Evolutionary conservation across 495 filamentous ascomycete species (phyloP).

Genomic region (Penicillium macrosclerotiorum): DNA sequence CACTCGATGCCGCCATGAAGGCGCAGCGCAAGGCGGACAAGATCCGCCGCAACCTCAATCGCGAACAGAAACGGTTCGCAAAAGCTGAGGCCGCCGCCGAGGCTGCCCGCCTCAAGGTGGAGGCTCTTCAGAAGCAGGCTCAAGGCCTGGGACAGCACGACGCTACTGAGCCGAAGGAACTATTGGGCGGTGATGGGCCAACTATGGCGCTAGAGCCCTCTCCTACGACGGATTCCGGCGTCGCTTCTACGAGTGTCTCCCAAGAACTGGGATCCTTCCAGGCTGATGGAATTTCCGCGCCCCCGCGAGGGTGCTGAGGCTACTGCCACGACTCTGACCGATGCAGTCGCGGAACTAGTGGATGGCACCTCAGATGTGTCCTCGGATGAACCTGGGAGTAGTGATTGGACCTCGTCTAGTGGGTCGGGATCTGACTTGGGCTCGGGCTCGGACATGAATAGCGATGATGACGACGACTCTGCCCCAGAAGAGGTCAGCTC

Average conservation of each 20-base stretch:
- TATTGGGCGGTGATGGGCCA: too few species aligned
- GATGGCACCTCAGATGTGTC: background rate
- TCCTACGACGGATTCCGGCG: too few species aligned
- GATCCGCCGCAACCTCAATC: constrained; percentile 43
- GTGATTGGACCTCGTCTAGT: constrained; percentile 39
- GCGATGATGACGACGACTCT: constrained; percentile 35
- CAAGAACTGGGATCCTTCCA: too few species aligned
- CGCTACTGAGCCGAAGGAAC: constrained; percentile 1
- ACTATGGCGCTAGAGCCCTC: too few species aligned
- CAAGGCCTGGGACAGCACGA: constrained; percentile 10
- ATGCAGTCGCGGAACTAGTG: background rate
- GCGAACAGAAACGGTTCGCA: constrained; percentile 47
- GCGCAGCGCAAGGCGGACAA: constrained; percentile 52
- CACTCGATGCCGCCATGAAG: constrained; percentile 35
- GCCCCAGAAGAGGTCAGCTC: constrained; percentile 43
- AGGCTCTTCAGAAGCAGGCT: constrained; percentile 30
- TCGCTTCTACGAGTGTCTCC: too few species aligned
- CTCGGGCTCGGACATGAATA: constrained; percentile 25
- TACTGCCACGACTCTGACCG: background rate
- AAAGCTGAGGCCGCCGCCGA: constrained; percentile 50
- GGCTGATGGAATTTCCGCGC: too few species aligned
- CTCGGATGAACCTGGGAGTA: constrained; percentile 23
- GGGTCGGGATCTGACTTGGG: constrained; percentile 30
- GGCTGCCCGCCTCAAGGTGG: constrained; percentile 37
- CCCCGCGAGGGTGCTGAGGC: too few species aligned